Base-by-base conservation (phyloP, 2,329 filamentous ascomycete species). In the Chaetothyriales sp. region DNA sequence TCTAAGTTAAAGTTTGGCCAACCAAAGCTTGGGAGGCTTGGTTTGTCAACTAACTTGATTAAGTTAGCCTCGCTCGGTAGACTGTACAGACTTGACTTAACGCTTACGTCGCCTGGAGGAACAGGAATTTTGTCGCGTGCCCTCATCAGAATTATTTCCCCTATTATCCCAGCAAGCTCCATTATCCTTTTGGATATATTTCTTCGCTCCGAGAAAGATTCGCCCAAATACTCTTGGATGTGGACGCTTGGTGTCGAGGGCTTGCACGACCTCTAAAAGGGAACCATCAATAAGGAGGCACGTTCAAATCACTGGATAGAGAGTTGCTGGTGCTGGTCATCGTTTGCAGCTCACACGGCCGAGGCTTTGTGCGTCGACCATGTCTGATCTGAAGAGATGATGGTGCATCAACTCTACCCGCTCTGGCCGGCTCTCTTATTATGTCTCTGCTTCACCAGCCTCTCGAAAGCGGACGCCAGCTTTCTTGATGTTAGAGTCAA, bases 401-500 rank as follows among this genome's bases (percentile, higher is more conserved):
- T 39, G 12, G 10, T 39, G 32, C 32, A 15, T 39, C 32, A 39
- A 39, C 10, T 39, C 10, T 39, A 12, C 15, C 12, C 3, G 32
- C 32, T 39, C 3, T 39, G 32, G 32, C 12, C 3, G 32, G 12
- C 32, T 39, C 32, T 39, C 5, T 39, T 39, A 4, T 12, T 39
- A 39, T 15, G 5, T 39, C 32, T 39, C 32, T 39, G 10, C 32
- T 15, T 39, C 32, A 39, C 12, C 2, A 12, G 32, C 32, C 10
- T 15, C 32, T 39, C 32, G 32, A 15, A 2, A 2, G 58, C 61
- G 43, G 67, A 70, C 58, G 64, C 67, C 18, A 62, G 70, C 55
- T 73, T 73, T 49, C 63, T 65, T 52, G 67, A 66, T 46, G 70
- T 73, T 43, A 62, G 68, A 46, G 66, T 64, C 2, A 63, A 62